phyloP scores from a whole-genome alignment of 2,329 filamentous ascomycete genomes.

The Monilinia polystroma region DNA sequence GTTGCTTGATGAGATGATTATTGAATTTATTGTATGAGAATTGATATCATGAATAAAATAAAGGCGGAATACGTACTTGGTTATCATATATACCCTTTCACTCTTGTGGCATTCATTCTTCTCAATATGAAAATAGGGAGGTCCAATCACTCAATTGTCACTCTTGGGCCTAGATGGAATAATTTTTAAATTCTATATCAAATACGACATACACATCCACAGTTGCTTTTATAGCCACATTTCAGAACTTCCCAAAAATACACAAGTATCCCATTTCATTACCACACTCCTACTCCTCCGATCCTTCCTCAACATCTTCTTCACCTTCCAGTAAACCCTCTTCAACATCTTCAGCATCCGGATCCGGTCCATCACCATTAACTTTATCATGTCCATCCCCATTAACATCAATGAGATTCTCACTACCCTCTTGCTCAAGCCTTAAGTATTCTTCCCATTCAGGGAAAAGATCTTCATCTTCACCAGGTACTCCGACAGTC shows the following conservation, averaged over 20 bases:
- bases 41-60: no score
- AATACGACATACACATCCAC: no score
- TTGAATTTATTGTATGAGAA: no score
- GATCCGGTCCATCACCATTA: constrained; percentile 32
- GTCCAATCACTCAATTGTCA: background rate
- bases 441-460: constrained; percentile 92
- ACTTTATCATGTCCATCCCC: constrained; percentile 25
- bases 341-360: constrained; percentile 30
- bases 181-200: background rate
- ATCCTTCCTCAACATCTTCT: constrained; percentile 13
- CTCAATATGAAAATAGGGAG: no score
- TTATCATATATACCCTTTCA: no score
- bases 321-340: constrained; percentile 23
- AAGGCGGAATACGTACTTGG: no score
- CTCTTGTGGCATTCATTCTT: no score
- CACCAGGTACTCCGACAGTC: constrained; percentile 76
- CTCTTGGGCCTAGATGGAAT: no score
- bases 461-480: constrained; percentile 86
- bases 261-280: background rate
- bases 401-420: constrained; percentile 37
- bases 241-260: background rate
- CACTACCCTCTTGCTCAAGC: constrained; percentile 68
- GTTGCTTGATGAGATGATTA: no score
- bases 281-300: constrained; percentile 8
- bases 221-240: background rate